Evolutionary conservation across 371 early-diverging fungal genomes (phyloP), one percentile per base, ranked within the genome.

Genomic region (Lichtheimia hyalospora): DNA sequence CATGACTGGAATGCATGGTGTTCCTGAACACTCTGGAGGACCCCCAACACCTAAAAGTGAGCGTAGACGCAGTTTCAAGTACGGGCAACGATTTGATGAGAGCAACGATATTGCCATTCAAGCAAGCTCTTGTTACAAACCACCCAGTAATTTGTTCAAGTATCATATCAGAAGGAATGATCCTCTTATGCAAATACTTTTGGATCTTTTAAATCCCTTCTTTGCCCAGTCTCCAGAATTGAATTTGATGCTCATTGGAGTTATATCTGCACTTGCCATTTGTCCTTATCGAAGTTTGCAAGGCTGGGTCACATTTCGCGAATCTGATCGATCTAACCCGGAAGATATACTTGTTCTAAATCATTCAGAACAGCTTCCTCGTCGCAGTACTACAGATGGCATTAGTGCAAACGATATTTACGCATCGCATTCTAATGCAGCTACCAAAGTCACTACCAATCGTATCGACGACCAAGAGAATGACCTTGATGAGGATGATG

Each of bases 191-290:
- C 87, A 87, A 42, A 84, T 79, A 41, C 69, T 92, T 41, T 69
- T 91, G 34, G 76, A 72, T 13, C 69, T 88, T 10, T 77, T 92
- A 25, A 77, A 84, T 10, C 87, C 86, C 53, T 95, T 93, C 60
- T 96, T 95, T 71, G 85, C 87, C 0, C 94, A 96, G 63, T 89
- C 94, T 13, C 86, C 89, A 24, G 91, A 91, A 48, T 84, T 95
- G 59, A 97, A 97, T 68, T 63, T 97, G 63, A 94, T 93, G 0
- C 70, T 97, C 43, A 95, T 96, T 0, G 94, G 93, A 16, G 92
- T 93, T 14, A 72, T 97, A 18, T 84, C 92, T 0, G 90, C 92
- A 5, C 73, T 97, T 52, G 90, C 89, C 1, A 71, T 86, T 3
- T 93, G 92, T 57, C 90, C 90, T 2, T 84, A 83, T 54, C 83